phyloP scores from a whole-genome alignment of 257 asterid species.

The Coffea canephora region DNA sequence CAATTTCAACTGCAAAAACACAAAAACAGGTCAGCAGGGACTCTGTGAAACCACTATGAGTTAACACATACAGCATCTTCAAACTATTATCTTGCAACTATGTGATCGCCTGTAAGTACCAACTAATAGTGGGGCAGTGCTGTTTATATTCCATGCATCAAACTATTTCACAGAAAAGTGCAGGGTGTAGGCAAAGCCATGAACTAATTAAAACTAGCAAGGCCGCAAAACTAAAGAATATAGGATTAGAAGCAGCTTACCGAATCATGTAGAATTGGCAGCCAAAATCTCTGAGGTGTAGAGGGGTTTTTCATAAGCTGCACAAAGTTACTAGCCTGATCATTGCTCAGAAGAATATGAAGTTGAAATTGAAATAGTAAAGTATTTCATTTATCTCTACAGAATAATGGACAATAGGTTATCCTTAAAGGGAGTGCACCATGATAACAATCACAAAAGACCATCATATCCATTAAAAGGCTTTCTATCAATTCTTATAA shows the following conservation, averaged over 20 bases:
- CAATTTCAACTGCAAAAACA: constrained; percentile 61
- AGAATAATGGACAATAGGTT: neutral
- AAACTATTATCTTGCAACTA: neutral
- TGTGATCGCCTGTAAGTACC: neutral
- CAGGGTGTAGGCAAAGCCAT: neutral
- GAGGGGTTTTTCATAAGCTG: constrained; percentile 96
- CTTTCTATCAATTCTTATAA: neutral
- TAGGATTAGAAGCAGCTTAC: constrained; percentile 38
- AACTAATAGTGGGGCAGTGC: neutral
- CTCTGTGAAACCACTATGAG: neutral
- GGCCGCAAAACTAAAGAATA: constrained; percentile 8
- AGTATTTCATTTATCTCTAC: neutral
- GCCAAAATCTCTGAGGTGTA: constrained; percentile 88
- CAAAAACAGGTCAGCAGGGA: neutral
- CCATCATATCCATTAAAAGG: neutral
- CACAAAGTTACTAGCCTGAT: constrained; percentile 14
- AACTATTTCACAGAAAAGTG: neutral
- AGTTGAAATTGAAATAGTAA: neutral
- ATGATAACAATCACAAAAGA: neutral
- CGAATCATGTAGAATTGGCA: constrained; percentile 80
- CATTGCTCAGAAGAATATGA: neutral
- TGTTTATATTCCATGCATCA: neutral
- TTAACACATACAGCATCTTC: neutral
- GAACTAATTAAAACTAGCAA: neutral
- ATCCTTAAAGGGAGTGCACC: neutral